Evolutionary conservation across 2,329 filamentous ascomycete species (phyloP).

Genomic region (Pseudogymnoascus sp.): DNA sequence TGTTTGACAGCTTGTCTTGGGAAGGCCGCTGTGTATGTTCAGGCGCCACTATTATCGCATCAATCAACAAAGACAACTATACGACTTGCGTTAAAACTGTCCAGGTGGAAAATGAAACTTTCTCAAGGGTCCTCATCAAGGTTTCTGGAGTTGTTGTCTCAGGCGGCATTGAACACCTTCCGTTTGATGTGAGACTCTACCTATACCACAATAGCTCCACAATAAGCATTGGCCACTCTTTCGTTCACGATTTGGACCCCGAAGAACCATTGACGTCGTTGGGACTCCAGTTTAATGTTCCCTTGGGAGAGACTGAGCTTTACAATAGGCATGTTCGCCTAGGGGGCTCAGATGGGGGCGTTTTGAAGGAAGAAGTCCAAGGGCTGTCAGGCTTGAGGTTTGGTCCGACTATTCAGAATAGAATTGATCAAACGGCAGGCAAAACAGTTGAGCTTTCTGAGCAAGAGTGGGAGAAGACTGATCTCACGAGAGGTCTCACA

Average conservation of each 20-base stretch:
- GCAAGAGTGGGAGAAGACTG: slow-evolving; percentile 8
- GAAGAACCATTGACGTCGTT: not conserved
- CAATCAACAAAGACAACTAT: not conserved
- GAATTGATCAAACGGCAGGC: slow-evolving; percentile 9
- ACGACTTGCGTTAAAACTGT: not conserved
- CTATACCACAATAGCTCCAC: slow-evolving; percentile 6
- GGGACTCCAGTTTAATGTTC: not conserved
- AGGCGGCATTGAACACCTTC: not conserved
- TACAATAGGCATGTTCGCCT: not conserved
- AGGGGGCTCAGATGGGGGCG: slow-evolving; percentile 27
- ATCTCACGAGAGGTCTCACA: not conserved
- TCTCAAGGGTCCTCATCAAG: not conserved
- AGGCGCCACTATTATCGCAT: not conserved
- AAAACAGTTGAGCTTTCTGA: not conserved
- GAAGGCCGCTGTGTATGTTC: not conserved
- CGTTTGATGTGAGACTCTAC: slow-evolving; percentile 2
- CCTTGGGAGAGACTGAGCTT: not conserved
- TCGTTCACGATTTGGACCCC: slow-evolving; percentile 11
- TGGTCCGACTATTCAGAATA: slow-evolving; percentile 15
- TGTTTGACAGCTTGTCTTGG: slow-evolving; percentile 1
- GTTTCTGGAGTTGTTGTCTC: not conserved
- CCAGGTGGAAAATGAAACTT: not conserved
- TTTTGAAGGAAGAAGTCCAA: slow-evolving; percentile 28
- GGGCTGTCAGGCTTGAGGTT: slow-evolving; percentile 22
- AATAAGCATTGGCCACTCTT: slow-evolving; percentile 24